Percentiles rank a stretch among this genome's conserved stretches.
Conservation (phyloP, 805 yeast species). For the Teunomyces panamensis region DNA sequence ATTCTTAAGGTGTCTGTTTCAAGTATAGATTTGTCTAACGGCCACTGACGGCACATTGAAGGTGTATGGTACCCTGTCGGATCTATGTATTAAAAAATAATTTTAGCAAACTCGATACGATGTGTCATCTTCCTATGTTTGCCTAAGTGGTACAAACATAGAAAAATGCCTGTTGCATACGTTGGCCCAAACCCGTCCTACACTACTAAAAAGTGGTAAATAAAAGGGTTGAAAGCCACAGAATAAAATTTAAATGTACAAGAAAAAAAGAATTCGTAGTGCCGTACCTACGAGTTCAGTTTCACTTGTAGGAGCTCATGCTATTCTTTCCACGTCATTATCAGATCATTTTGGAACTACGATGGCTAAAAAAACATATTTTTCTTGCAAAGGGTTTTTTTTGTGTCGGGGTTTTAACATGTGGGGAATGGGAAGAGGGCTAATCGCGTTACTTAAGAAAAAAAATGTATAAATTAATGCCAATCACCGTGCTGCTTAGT, state of each 20-base stretch:
- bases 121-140: constrained; percentile 1
- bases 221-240: not conserved
- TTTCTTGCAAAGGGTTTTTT: not conserved
- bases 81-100: not conserved
- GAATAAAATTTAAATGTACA: too few species aligned
- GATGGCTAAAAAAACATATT: not conserved
- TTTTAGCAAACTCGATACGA: not conserved
- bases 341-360: constrained; percentile 1
- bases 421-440: not conserved
- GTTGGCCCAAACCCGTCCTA: not conserved
- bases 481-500: not conserved
- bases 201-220: not conserved
- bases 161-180: not conserved
- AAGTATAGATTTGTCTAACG: not conserved
- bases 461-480: not conserved
- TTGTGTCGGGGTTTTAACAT: not conserved
- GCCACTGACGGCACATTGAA: not conserved
- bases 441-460: not conserved
- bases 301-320: not conserved
- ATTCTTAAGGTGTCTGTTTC: not conserved
- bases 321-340: not conserved
- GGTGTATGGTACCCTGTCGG: not conserved
- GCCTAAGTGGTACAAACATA: not conserved
- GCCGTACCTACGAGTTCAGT: too few species aligned
- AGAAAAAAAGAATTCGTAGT: too few species aligned